Evolutionary conservation across 768 basidiomycete species (phyloP), one percentile per base, ranked within the genome.

Genomic region (Naganishia friedmannii): DNA sequence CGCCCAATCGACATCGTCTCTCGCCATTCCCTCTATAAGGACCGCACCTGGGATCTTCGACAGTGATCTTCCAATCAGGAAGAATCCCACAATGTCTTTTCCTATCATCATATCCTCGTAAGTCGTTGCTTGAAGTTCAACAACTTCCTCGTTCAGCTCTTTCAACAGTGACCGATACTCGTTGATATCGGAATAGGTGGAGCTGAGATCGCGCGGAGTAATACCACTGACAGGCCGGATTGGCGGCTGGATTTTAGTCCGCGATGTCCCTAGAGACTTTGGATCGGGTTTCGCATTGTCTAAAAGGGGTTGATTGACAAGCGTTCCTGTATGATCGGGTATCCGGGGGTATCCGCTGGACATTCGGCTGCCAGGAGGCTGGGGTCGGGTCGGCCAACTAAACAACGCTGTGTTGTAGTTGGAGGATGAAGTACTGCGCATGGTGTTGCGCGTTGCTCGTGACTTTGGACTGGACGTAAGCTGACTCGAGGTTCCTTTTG

Each of bases 1-100:
- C 69, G 88, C 87, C 90, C 90, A 93, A 66, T 88, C 82, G 42
- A 93, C 86, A 77, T 92, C 90, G 75, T 92, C 90, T 78, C 90
- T 91, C 17, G 90, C 88, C 70, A 89, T 82, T 1, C 91, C 91
- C 76, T 90, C 88, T 28, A 93, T 90, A 42, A 89, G 81, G 76
- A 89, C 82, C 6, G 89, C 79, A 1, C 87, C 87, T 34, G 86
- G 87, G 31, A 92, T 77, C 73, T 84, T 85, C 67, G 86, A 80
- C 70, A 91, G 78, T 0, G 89, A 90, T 31, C 86, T 84, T 10
- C 91, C 91, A 48, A 90, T 85, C 77, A 93, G 80, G 66, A 93
- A 77, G 89, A 90, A 92, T 0, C 91, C 91, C 70, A 89, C 85
- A 55, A 85, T 82, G 34, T 84, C 83, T 8, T 66, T 46, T 9